Evolutionary conservation across 177 flowering plant genomes (phyloP).

Genomic region (Tripterygium wilfordii): DNA sequence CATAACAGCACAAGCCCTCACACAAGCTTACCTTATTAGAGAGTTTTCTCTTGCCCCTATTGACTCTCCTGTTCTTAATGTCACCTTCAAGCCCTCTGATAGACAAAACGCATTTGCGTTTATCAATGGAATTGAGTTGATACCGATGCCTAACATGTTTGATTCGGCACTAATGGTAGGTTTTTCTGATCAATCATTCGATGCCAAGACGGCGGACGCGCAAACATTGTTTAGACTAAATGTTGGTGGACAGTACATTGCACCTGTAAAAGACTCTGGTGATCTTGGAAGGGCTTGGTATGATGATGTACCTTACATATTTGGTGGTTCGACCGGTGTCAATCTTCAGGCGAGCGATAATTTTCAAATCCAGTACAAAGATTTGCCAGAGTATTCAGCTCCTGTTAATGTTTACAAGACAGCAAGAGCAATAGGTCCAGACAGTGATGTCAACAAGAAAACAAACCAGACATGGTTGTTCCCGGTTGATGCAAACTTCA

Average conservation of each 20-base stretch:
- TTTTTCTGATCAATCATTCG: not conserved
- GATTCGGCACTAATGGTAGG: not conserved
- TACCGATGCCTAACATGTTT: not conserved
- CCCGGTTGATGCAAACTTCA: constrained; percentile 17
- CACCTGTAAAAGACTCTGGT: not conserved
- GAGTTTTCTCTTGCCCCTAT: not conserved
- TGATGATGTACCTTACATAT: not conserved
- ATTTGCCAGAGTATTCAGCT: not conserved
- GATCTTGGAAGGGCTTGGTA: not conserved
- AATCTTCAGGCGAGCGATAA: not conserved
- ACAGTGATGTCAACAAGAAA: not conserved
- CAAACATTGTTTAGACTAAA: not conserved
- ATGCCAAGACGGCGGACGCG: not conserved
- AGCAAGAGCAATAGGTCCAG: constrained; percentile 11
- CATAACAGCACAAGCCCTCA: not conserved
- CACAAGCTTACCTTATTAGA: not conserved
- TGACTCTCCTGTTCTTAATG: not conserved
- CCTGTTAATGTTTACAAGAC: not conserved
- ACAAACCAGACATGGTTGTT: constrained; percentile 19
- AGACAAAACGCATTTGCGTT: not conserved
- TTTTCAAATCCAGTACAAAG: not conserved
- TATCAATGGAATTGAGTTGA: not conserved
- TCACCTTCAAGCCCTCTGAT: not conserved
- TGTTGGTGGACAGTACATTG: not conserved
- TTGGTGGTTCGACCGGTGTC: not conserved